Evolutionary conservation across 306 rosid genomes (phyloP).

Genomic region (Trifolium pratense): DNA sequence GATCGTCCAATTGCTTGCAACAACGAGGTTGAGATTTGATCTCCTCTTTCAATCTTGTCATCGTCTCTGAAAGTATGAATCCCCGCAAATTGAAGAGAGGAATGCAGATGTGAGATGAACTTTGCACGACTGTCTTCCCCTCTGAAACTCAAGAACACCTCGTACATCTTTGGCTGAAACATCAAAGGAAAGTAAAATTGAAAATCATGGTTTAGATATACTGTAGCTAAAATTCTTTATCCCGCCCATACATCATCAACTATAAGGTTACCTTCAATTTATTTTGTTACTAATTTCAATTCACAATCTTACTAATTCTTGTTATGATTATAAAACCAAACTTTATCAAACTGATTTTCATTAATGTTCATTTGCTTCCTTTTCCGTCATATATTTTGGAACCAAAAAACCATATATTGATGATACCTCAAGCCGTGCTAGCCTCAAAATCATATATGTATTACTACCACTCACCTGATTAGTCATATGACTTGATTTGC

Average conservation of each 20-base stretch:
- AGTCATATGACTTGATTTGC: too few relatives aligned
- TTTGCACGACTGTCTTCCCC: conserved; percentile 15
- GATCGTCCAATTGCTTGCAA: neutral
- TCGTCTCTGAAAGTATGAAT: neutral
- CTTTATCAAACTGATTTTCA: too few relatives aligned
- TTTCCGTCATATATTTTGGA: neutral
- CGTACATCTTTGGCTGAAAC: neutral
- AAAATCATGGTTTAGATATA: neutral
- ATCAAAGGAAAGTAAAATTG: neutral
- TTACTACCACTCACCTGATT: neutral
- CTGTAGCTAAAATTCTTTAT: neutral
- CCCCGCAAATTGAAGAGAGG: neutral
- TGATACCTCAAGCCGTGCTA: neutral
- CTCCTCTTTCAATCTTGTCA: conserved; percentile 8
- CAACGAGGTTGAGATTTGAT: neutral
- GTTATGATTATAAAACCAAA: too few relatives aligned
- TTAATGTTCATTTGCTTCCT: neutral
- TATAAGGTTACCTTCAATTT: neutral
- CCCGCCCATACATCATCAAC: neutral
- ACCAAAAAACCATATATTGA: neutral
- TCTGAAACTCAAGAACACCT: conserved; percentile 33
- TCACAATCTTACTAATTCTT: neutral
- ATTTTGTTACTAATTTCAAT: neutral
- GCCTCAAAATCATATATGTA: neutral
- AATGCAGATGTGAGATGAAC: neutral